phyloP scores from a whole-genome alignment of 345 rosid species.

The Gossypium stocksii region DNA sequence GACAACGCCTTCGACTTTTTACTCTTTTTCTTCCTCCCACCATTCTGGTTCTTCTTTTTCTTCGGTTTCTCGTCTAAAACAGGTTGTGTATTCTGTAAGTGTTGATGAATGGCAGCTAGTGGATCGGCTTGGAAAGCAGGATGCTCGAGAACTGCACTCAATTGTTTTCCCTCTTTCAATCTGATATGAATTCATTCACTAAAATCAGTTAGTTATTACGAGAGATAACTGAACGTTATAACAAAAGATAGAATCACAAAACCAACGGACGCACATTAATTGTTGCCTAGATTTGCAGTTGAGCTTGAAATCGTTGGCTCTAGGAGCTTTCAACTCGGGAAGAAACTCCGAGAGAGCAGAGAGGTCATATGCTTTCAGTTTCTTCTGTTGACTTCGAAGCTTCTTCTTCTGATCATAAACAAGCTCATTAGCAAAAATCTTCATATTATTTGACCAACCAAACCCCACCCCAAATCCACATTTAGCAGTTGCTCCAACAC shows the following conservation, averaged over 20 bases:
- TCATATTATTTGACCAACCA: not conserved
- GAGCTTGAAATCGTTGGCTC: slow-evolving; percentile 46
- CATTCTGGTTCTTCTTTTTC: slow-evolving; percentile 42
- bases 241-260: not conserved
- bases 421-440: not conserved
- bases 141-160: slow-evolving; percentile 60
- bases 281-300: slow-evolving; percentile 68
- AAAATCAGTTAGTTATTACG: not conserved
- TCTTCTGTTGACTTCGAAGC: slow-evolving; percentile 53
- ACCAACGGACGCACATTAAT: slow-evolving; percentile 41
- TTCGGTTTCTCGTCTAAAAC: slow-evolving; percentile 51
- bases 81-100: slow-evolving; percentile 51
- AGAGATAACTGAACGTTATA: not conserved
- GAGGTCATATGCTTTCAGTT: slow-evolving; percentile 68
- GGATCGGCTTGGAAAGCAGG: slow-evolving; percentile 74
- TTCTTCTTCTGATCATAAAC: slow-evolving; percentile 45
- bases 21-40: slow-evolving; percentile 47
- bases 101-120: slow-evolving; percentile 53
- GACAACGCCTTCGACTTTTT: slow-evolving; percentile 32
- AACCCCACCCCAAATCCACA: not conserved
- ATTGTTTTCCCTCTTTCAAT: slow-evolving; percentile 58
- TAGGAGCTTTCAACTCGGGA: slow-evolving; percentile 50
- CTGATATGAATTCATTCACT: slow-evolving; percentile 28
- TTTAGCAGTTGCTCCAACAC: not conserved
- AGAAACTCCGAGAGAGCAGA: slow-evolving; percentile 70